A percentile compares a stretch with the other conserved stretches of the same genome.
These are phyloP conservation scores for Aspergillus pseudoterreus DNA, from an alignment of 2,329 filamentous ascomycete genomes.

Conservation along the genomic window DNA sequence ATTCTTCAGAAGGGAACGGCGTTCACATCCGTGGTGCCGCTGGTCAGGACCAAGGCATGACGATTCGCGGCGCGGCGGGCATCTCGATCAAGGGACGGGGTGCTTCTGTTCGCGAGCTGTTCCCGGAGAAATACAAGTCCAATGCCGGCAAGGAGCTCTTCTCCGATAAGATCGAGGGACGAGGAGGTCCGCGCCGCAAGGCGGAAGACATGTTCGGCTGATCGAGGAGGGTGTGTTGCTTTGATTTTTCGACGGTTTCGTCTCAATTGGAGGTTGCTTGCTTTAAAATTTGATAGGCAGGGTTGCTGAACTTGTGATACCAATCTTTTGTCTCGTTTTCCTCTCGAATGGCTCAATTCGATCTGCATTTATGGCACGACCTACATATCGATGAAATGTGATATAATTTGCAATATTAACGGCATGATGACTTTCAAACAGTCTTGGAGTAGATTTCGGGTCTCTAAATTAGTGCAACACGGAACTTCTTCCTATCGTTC, in stretches of 20 bases:
- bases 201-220: slow-evolving; percentile 71
- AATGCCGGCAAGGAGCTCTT: slow-evolving; percentile 71
- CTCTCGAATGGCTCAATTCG: neutral
- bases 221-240: neutral
- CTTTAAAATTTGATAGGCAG: neutral
- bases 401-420: neutral
- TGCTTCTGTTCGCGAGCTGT: slow-evolving; percentile 63
- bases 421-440: too few relatives aligned
- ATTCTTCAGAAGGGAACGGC: slow-evolving; percentile 28
- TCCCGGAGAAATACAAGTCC: slow-evolving; percentile 56
- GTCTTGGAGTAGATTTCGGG: neutral
- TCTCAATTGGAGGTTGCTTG: neutral
- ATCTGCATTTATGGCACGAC: too few relatives aligned
- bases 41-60: slow-evolving; percentile 36
- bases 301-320: slow-evolving; percentile 9
- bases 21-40: slow-evolving; percentile 62
- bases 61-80: slow-evolving; percentile 44
- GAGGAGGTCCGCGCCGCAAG: slow-evolving; percentile 58
- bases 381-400: neutral
- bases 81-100: slow-evolving; percentile 70
- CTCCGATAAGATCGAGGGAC: slow-evolving; percentile 55
- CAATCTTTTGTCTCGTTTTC: slow-evolving; percentile 1
- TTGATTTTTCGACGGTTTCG: neutral
- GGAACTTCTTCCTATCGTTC: neutral
- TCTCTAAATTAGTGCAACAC: neutral